Base-by-base conservation (phyloP, 495 filamentous ascomycete species). In the Melanomma pulvis-pyrius region DNA sequence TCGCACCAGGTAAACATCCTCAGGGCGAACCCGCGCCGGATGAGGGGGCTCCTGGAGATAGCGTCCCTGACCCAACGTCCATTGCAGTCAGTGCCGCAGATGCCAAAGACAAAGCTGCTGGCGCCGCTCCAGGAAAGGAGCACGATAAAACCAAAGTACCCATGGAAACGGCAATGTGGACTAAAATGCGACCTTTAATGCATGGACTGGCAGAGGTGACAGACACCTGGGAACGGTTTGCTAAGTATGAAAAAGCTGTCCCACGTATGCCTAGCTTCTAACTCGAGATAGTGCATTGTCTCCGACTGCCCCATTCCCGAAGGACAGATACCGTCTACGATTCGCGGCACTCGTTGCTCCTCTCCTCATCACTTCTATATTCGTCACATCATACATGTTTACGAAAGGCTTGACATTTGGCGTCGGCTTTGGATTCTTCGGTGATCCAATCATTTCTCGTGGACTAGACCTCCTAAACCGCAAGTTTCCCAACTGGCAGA, bases 71-170 rank as follows among this genome's bases (percentile, higher is more conserved):
- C 71, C 83, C 86, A 5, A 86, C 86, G 4, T 79, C 80, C 3
- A 69, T 89, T 5, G 83, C 82, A 1, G 70, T 80, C 15, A 75
- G 75, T 28, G 82, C 84, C 2, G 82, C 84, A 0, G 82, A 88
- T 63, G 86, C 88, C 0, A 86, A 88, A 71, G 77, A 82, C 17
- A 76, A 74, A 4, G 82, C 82, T 0, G 78, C 80, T 51, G 82
- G 81, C 2, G 73, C 59, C 6, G 74, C 79, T 15, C 74, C 84
- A 0, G 62, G 73, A 30, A 69, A 79, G 0, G 73, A 81, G 6
- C 85, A 92, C 48, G 91, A 96, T 69, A 96, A 92, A 78, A 92
- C 92, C 0, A 94, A 92, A 71, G 83, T 89, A 46, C 92, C 90
- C 0, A 88, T 96, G 79, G 88, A 90, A 74, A 86, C 86, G 3